Conservation (phyloP, 441 rosid species). For the Pelargonium citronellum region DNA sequence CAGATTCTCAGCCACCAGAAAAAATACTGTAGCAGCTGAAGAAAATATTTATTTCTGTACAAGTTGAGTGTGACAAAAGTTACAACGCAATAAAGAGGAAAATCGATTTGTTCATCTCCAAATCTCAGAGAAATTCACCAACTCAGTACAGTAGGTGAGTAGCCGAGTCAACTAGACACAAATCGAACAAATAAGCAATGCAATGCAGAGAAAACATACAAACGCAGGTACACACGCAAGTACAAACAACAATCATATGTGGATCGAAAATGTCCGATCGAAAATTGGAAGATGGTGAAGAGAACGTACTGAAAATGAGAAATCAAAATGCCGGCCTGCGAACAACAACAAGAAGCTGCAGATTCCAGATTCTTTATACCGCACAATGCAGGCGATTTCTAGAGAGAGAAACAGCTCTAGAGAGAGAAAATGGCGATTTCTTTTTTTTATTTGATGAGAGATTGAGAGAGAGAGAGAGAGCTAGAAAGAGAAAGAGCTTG, state of each 20-base stretch:
- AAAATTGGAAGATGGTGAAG: neutral
- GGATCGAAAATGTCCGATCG: neutral
- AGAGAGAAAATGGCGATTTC: conserved; percentile 1
- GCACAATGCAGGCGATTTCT: neutral
- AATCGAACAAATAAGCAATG: neutral
- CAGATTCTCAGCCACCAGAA: neutral
- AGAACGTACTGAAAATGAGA: neutral
- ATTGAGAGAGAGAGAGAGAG: neutral
- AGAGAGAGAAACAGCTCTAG: neutral
- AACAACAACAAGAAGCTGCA: neutral
- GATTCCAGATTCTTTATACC: neutral
- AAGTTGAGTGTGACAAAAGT: neutral
- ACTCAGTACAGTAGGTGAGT: neutral
- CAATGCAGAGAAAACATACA: neutral
- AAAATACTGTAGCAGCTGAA: neutral
- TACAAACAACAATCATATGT: too few species aligned
- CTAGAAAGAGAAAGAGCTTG: too few species aligned
- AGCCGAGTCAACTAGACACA: neutral
- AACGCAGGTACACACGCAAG: neutral
- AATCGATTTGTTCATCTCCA: neutral
- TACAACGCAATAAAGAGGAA: neutral
- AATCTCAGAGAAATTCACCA: neutral
- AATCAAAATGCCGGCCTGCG: neutral
- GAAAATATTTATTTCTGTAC: neutral
- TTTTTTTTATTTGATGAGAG: neutral